phyloP scores from a whole-genome alignment of 306 rosid genomes.

The Cajanus cajan region DNA sequence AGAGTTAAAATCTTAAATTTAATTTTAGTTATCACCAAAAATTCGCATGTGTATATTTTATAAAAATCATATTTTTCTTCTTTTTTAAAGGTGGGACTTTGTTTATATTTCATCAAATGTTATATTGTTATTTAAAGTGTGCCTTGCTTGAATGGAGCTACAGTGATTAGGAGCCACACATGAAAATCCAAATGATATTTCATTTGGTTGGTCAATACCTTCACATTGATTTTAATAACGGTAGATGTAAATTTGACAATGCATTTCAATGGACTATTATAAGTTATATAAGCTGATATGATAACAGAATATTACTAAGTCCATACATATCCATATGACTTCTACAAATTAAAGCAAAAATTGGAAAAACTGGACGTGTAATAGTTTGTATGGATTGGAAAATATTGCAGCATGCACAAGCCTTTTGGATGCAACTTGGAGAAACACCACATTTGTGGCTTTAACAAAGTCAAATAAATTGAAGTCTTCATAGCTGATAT shows the following conservation, averaged over 20 bases:
- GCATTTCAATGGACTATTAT: background rate
- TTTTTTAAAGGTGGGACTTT: no score
- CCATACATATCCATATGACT: background rate
- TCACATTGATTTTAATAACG: background rate
- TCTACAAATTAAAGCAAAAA: background rate
- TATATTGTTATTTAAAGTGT: background rate
- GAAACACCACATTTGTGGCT: background rate
- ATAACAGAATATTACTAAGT: background rate
- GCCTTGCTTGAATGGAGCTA: background rate
- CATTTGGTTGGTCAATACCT: background rate
- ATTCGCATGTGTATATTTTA: no score
- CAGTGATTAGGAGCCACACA: background rate
- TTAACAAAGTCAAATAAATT: background rate
- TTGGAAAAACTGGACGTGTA: background rate
- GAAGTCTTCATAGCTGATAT: background rate
- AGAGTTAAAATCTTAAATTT: no score
- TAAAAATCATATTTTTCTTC: no score
- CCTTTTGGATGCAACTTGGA: background rate
- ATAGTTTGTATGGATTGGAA: background rate
- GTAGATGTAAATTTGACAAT: background rate
- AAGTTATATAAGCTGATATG: background rate
- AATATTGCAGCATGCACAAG: background rate
- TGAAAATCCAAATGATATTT: background rate
- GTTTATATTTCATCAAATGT: no score
- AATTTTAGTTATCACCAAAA: no score